These are phyloP conservation scores for Persicaria tinctoria DNA, from an alignment of 148 eudicot genomes.

Conservation along the genomic window DNA sequence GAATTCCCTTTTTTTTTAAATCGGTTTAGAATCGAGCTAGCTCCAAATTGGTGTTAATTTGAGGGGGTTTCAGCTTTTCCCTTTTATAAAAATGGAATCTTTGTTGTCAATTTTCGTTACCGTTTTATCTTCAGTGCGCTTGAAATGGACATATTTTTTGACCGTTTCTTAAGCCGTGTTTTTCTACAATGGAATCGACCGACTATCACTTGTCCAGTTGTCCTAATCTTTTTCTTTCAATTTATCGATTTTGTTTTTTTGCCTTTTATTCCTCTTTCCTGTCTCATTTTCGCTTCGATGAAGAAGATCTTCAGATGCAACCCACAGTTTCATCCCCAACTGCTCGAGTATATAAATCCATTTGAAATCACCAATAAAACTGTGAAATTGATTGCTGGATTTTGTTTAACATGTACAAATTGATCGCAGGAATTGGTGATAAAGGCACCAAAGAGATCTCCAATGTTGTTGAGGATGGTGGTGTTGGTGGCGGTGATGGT, in stretches of 20 bases:
- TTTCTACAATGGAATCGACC: constrained; percentile 14
- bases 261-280: background rate
- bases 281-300: background rate
- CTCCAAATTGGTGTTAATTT: background rate
- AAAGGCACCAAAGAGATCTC: constrained; percentile 55
- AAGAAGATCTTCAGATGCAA: constrained; percentile 23
- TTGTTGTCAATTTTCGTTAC: background rate
- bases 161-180: constrained; percentile 31
- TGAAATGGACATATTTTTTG: constrained; percentile 16
- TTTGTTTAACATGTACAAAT: background rate
- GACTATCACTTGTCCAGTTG: constrained; percentile 11
- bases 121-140: background rate
- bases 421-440: constrained; percentile 15
- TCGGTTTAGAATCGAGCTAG: background rate
- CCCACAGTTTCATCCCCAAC: constrained; percentile 15
- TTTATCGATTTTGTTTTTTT: background rate
- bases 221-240: background rate
- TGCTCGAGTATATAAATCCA: background rate
- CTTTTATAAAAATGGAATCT: background rate
- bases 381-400: constrained; percentile 26
- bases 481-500: constrained; percentile 42
- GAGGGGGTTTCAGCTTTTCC: background rate
- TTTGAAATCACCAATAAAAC: background rate
- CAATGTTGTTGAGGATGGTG: constrained; percentile 44
- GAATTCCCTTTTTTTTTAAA: background rate